These are phyloP conservation scores for Fusarium brachygibbosum DNA, from an alignment of 2,329 filamentous ascomycete genomes.

Conservation along the genomic window DNA sequence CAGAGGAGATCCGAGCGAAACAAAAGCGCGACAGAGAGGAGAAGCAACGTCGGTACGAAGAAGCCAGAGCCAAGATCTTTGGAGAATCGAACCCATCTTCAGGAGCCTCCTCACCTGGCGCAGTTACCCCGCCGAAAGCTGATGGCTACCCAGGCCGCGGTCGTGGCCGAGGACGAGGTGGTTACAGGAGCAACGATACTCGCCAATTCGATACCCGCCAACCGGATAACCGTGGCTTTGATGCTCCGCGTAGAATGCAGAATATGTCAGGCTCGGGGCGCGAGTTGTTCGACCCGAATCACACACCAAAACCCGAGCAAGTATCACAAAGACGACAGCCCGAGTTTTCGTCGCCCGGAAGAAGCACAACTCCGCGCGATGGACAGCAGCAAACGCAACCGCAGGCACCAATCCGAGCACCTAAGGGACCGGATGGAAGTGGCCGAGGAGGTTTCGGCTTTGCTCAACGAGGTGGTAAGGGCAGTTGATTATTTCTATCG, in stretches of 20 bases:
- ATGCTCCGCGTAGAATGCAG: constrained; percentile 43
- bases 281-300: constrained; percentile 84
- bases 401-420: constrained; percentile 78
- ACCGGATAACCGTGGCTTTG: constrained; percentile 53
- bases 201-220: constrained; percentile 52
- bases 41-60: constrained; percentile 91
- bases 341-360: constrained; percentile 56
- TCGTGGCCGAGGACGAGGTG: constrained; percentile 61
- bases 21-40: constrained; percentile 86
- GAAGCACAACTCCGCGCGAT: constrained; percentile 61
- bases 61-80: constrained; percentile 89
- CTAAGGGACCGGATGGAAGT: constrained; percentile 81
- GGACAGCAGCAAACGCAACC: constrained; percentile 64
- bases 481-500: constrained; percentile 53
- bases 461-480: constrained; percentile 68
- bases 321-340: constrained; percentile 59
- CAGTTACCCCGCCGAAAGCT: constrained; percentile 67
- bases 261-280: constrained; percentile 56
- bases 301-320: constrained; percentile 73
- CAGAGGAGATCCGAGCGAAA: constrained; percentile 82
- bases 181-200: constrained; percentile 48
- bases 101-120: constrained; percentile 73
- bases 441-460: constrained; percentile 86
- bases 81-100: constrained; percentile 71
- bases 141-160: constrained; percentile 58